Evolutionary conservation across 1,139 yeast species (phyloP).

Genomic region (Geotrichum candidum): DNA sequence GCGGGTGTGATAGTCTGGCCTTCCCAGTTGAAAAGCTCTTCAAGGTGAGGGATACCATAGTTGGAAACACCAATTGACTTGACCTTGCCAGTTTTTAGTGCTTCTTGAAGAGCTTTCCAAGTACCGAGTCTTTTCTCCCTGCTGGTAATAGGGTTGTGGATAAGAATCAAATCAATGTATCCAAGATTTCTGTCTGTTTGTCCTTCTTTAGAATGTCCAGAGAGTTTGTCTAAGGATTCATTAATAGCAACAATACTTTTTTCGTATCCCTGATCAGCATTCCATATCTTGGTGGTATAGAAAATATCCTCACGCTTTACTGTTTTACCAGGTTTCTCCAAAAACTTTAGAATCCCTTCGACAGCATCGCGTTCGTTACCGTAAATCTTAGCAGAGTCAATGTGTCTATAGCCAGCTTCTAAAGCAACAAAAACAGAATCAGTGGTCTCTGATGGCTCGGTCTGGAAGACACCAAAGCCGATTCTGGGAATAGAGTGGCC

Average conservation of each 20-base stretch:
- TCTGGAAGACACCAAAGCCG: constrained; percentile 54
- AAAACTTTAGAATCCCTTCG: no score
- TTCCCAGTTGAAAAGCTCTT: no score
- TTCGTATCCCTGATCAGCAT: constrained; percentile 51
- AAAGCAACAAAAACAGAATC: constrained; percentile 48
- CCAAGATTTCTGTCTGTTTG: constrained; percentile 31
- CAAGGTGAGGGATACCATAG: no score
- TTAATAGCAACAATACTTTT: constrained; percentile 51
- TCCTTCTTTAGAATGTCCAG: constrained; percentile 22
- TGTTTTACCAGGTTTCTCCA: no score
- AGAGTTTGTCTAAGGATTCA: constrained; percentile 37
- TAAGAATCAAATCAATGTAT: constrained; percentile 43
- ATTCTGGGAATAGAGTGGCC: constrained; percentile 44
- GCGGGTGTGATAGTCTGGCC: no score
- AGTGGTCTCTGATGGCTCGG: constrained; percentile 41
- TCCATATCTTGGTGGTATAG: constrained; percentile 66
- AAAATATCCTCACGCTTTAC: no score
- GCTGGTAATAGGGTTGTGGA: no score
- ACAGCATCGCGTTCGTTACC: constrained; percentile 57
- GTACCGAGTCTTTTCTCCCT: no score
- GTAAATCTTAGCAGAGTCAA: constrained; percentile 58
- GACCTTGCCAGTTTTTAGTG: no score
- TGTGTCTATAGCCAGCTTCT: constrained; percentile 61
- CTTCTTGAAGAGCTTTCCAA: no score
- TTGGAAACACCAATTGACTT: no score